Evolutionary conservation across 2,329 filamentous ascomycete genomes (phyloP), one percentile per base, ranked within the genome.

Genomic region (Nemania sp.): DNA sequence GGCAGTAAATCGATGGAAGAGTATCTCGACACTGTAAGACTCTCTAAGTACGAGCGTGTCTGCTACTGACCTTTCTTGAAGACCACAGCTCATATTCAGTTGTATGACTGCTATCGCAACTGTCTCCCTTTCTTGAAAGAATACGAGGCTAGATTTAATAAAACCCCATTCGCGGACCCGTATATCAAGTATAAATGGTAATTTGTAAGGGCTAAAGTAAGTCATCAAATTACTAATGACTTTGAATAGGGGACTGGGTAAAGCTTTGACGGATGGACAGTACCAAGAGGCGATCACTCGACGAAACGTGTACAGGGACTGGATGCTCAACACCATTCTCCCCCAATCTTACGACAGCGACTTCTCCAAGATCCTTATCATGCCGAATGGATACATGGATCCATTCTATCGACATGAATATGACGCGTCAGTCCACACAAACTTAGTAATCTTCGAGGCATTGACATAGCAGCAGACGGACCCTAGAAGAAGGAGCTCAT

Each of bases 141-240:
- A 45, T 45, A 45, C 41, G 41, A 45, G 15, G 41, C 41, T 20
- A 45, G 13, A 45, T 45, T n/a, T 15, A 45, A 45, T 20, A 45
- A 45, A 20, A n/a, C 41, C 41, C 41, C 41, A 45, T 45, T 45
- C 18, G 41, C 41, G 18, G 41, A 45, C n/a, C 41, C 41, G 15
- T 45, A 45, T 7, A 45, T 45, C 41, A 45, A 45, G 41, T 45
- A 45, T 45, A 45, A 45, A 45, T 45, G 41, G 41, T 45, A 45
- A n/a, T 45, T 45, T 5, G 15, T 3, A 45, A 20, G 3, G 15
- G 15, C 7, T 45, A 18, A n/a, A 45, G n/a, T n/a, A n/a, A 45
- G 41, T 45, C n/a, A 45, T 45, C 18, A 45, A 20, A 20, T 45
- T 15, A 45, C 41, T 45, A n/a, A 45, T 20, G n/a, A 45, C n/a